Percentiles rank a stretch among this genome's conserved stretches.
Conservation (phyloP, 2,329 filamentous ascomycete species). For the Cordyceps pruinosa region DNA sequence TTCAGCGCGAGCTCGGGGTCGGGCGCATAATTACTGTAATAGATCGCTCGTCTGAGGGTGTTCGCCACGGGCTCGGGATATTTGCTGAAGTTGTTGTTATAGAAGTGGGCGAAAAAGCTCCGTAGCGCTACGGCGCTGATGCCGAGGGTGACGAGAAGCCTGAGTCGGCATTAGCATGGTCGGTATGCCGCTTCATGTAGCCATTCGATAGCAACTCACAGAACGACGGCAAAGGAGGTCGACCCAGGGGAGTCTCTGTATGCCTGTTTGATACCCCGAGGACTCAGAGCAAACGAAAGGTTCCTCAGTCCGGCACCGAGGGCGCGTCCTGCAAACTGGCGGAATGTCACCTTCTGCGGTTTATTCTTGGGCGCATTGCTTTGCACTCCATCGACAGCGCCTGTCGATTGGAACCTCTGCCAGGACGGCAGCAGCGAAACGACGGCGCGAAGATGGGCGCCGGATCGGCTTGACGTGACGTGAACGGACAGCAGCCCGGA, state of each 20-base stretch:
- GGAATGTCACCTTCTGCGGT: slow-evolving; percentile 25
- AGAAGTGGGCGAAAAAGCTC: slow-evolving; percentile 49
- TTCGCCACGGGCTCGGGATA: slow-evolving; percentile 67
- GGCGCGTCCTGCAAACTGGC: slow-evolving; percentile 23
- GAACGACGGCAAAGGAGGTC: slow-evolving; percentile 24
- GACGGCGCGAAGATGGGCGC: slow-evolving; percentile 24
- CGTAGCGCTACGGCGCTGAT: slow-evolving; percentile 26
- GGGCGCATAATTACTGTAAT: slow-evolving; percentile 71
- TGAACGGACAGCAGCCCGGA: slow-evolving; percentile 27
- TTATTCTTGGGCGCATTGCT: slow-evolving; percentile 17
- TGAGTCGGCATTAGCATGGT: slow-evolving; percentile 14
- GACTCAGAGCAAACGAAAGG: slow-evolving; percentile 27
- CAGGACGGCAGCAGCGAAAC: slow-evolving; percentile 23
- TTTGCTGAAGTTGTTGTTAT: slow-evolving; percentile 46
- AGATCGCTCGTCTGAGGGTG: slow-evolving; percentile 75
- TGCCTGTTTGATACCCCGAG: slow-evolving; percentile 28
- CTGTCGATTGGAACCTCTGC: slow-evolving; percentile 23
- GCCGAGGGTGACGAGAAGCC: slow-evolving; percentile 23
- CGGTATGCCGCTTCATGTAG: no score
- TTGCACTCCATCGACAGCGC: slow-evolving; percentile 13
- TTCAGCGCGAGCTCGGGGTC: slow-evolving; percentile 72
- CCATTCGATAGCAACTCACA: slow-evolving; percentile 21
- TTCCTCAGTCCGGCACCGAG: slow-evolving; percentile 30
- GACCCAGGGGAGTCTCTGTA: slow-evolving; percentile 27
- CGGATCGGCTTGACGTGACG: slow-evolving; percentile 23